Base-by-base conservation (phyloP, 106 monocot species). In the Allium sativum region DNA sequence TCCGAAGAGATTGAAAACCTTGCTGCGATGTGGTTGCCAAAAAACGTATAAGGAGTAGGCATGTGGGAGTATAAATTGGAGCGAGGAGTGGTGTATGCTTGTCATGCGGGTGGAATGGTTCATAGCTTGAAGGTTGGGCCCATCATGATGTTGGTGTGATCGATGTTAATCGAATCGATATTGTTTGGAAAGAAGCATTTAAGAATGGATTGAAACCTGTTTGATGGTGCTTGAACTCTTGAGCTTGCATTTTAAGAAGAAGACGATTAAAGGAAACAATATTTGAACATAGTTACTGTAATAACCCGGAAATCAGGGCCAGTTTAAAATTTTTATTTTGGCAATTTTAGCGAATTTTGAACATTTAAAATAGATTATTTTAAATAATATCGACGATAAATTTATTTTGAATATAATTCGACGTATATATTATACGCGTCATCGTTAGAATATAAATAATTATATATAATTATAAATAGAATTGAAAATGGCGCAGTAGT, bases 121-220 rank as follows among this genome's bases (percentile, higher is more conserved):
- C 89, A 89, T 61, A 76, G 69, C 44, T 64, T 94, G 64, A 94
- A 69, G 93, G 86, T 3, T 90, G 82, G 76, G 86, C 78, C 6
- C 94, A 90, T 68, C 90, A 94, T 50, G 95, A 95, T 65, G 95
- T 95, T 2, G 90, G 96, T 0, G 82, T 90, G 7, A 77, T 96
- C 59, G 96, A 90, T 52, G 96, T 96, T 3, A 87, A 96, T 73
- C 76, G 81, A 52, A 91, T 96, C 55, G 90, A 96, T 47, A 40
- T 84, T 52, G 90, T 91, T 10, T 96, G 96, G 96, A 41, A 72
- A 18, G 90, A 87, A 3, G 96, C 96, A 3, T 40, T 87, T 12
- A 79, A 75, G 72, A 77, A 96, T 46, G 96, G 96, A 3, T 70
- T 96, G 0, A 70, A 20, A 40, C 87, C 96, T 0, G 94, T 70